Conservation (phyloP, 1,284 basidiomycete genomes). For the Athelia psychrophila region DNA sequence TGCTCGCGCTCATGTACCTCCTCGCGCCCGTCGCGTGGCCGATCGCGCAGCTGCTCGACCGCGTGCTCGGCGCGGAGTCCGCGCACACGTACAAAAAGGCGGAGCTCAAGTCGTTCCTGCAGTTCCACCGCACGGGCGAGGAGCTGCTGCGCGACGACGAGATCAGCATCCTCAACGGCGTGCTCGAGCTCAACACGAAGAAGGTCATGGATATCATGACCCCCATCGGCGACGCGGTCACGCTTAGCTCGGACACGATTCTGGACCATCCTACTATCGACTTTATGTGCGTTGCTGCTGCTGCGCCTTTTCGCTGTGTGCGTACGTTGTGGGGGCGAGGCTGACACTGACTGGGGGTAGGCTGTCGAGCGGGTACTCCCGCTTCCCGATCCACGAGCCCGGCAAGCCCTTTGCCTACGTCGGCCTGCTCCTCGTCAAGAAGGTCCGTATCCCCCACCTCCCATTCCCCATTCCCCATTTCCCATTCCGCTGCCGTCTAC, state of each 20-base stretch:
- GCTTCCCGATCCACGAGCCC: slow-evolving; percentile 88
- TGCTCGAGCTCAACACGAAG: slow-evolving; percentile 84
- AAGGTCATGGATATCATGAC: slow-evolving; percentile 88
- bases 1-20: slow-evolving; percentile 77
- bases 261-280: slow-evolving; percentile 82
- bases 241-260: slow-evolving; percentile 73
- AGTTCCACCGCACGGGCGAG: slow-evolving; percentile 85
- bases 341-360: no score
- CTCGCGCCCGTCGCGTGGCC: slow-evolving; percentile 87
- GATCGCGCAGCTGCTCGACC: slow-evolving; percentile 84
- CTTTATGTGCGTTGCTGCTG: slow-evolving; percentile 56
- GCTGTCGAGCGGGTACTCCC: slow-evolving; percentile 84
- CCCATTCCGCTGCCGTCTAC: no score
- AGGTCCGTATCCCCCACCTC: slow-evolving; percentile 39
- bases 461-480: no score
- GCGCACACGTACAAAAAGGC: slow-evolving; percentile 87
- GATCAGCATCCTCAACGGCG: slow-evolving; percentile 86
- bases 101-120: slow-evolving; percentile 90
- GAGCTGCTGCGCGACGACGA: slow-evolving; percentile 89
- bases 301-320: not conserved
- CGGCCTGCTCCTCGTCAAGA: slow-evolving; percentile 87
- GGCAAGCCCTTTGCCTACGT: slow-evolving; percentile 76
- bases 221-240: slow-evolving; percentile 80
- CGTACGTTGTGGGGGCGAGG: slow-evolving; percentile 8
- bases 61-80: slow-evolving; percentile 69